Conservation (phyloP, 2,329 filamentous ascomycete species). For the Aspergillus latus region DNA sequence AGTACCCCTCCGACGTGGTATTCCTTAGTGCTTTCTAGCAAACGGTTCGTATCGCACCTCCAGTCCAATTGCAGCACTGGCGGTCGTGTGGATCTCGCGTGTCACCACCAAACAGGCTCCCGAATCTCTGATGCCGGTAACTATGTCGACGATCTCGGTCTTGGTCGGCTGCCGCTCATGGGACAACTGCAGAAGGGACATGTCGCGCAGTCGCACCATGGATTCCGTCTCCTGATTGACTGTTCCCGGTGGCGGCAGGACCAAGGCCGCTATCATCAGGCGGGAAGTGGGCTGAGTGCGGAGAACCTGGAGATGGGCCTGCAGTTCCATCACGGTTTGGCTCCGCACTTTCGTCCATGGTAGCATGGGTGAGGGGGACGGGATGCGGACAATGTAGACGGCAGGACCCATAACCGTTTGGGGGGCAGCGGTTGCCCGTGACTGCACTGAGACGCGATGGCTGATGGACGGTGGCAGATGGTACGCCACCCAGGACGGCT, state of each 20-base stretch:
- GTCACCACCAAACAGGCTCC: not conserved
- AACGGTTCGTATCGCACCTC: not conserved
- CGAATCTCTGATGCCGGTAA: not conserved
- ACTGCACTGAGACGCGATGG: not conserved
- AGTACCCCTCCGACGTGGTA: too few relatives aligned
- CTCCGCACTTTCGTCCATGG: not conserved
- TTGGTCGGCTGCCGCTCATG: not conserved
- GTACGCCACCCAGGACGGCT: not conserved
- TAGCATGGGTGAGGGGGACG: not conserved
- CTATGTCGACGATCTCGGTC: not conserved
- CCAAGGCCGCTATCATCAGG: not conserved
- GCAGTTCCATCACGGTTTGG: not conserved
- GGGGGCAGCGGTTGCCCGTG: not conserved
- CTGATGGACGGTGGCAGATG: not conserved
- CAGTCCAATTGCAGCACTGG: not conserved
- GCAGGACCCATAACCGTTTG: not conserved
- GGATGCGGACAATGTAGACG: not conserved
- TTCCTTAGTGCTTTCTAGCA: too few relatives aligned
- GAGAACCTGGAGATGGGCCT: slow-evolving; percentile 1
- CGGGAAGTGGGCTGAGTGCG: not conserved
- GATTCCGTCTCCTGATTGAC: not conserved
- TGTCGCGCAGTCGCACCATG: slow-evolving; percentile 2
- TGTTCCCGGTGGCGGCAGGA: not conserved
- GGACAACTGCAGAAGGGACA: not conserved
- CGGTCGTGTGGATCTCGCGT: not conserved